phyloP scores from a whole-genome alignment of 2,329 filamentous ascomycete species.

The Phaeomoniella chlamydospora region DNA sequence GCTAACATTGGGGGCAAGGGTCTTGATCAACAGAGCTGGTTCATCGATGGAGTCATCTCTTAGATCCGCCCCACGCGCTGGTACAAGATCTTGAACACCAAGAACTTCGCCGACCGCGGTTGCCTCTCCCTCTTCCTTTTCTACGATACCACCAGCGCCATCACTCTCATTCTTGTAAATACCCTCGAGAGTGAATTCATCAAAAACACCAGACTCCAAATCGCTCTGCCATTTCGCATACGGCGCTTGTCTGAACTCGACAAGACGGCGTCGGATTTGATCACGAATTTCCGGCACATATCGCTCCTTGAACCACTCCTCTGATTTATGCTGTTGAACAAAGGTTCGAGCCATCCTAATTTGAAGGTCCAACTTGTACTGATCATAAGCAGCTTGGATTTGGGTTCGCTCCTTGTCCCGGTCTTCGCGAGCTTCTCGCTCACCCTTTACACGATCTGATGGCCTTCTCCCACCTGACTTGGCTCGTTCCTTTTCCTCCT shows the following conservation, averaged over 20 bases:
- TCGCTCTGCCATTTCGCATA: conserved; percentile 86
- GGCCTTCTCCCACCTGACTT: conserved; percentile 43
- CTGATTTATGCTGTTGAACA: conserved; percentile 80
- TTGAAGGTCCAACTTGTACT: conserved; percentile 51
- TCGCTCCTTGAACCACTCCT: conserved; percentile 96
- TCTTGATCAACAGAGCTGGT: conserved; percentile 93
- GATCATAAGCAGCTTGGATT: conserved; percentile 50
- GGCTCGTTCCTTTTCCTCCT: conserved; percentile 47
- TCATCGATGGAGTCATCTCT: conserved; percentile 79
- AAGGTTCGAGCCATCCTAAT: conserved; percentile 73
- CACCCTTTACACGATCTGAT: conserved; percentile 42
- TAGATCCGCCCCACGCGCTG: conserved; percentile 69
- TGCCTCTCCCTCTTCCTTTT: conserved; percentile 92
- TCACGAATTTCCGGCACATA: conserved; percentile 76
- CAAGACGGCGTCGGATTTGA: conserved; percentile 58
- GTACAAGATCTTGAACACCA: conserved; percentile 80
- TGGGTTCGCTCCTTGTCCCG: conserved; percentile 46
- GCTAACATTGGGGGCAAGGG: conserved; percentile 89
- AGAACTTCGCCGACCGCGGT: conserved; percentile 84
- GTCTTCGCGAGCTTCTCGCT: conserved; percentile 48
- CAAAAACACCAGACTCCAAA: conserved; percentile 70
- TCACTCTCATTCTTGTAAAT: conserved; percentile 89
- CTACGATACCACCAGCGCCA: conserved; percentile 66
- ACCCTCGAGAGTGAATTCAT: conserved; percentile 87
- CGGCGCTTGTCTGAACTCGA: conserved; percentile 61